phyloP scores from a whole-genome alignment of 1,284 basidiomycete genomes.

The Ganoderma lingzhi region DNA sequence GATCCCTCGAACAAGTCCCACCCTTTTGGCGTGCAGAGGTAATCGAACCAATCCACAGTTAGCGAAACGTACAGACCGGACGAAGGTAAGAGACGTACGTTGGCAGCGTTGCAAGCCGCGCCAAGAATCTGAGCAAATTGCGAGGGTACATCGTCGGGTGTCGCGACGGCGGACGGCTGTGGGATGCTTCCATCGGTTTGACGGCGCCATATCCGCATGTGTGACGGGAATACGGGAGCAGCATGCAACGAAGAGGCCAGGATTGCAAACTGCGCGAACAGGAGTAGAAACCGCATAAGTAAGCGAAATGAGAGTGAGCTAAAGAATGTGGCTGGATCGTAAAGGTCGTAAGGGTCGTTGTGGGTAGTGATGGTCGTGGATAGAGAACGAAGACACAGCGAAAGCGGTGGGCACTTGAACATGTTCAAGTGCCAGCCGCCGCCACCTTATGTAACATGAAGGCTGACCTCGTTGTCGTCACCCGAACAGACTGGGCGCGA shows the following conservation, averaged over 20 bases:
- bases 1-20: background rate
- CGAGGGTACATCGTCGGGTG: background rate
- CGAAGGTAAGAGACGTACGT: background rate
- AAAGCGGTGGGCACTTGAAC: background rate
- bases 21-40: background rate
- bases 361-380: slow-evolving; percentile 15
- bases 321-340: slow-evolving; percentile 7
- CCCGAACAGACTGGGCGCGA: slow-evolving; percentile 2
- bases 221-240: background rate
- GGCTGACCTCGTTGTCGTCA: slow-evolving; percentile 1
- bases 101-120: background rate
- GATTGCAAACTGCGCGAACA: slow-evolving; percentile 12
- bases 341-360: background rate
- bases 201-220: background rate
- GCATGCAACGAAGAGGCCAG: background rate
- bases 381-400: slow-evolving; percentile 3
- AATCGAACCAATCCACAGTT: background rate
- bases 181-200: background rate
- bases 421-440: too few species aligned
- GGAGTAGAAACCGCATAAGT: slow-evolving; percentile 20
- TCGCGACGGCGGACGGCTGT: background rate
- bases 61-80: background rate
- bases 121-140: background rate
- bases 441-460: slow-evolving; percentile 10
- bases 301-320: slow-evolving; percentile 15